These are phyloP conservation scores for Monosporascus sp. DNA, from an alignment of 2,329 filamentous ascomycete species.

Conservation along the genomic window DNA sequence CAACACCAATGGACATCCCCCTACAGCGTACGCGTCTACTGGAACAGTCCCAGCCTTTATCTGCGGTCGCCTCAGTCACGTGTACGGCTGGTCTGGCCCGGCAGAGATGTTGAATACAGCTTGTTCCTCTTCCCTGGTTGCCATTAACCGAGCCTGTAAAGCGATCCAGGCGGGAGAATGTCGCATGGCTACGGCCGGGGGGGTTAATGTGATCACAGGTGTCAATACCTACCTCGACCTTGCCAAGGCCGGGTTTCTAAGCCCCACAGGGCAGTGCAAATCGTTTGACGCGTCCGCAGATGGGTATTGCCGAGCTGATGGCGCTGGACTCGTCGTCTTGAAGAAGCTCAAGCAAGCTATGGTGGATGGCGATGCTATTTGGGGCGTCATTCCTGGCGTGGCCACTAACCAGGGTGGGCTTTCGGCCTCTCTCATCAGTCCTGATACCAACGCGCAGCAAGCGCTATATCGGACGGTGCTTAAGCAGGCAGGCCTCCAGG, in stretches of 20 bases:
- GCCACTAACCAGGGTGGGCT: constrained; percentile 30
- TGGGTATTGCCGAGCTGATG: constrained; percentile 50
- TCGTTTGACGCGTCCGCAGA: constrained; percentile 42
- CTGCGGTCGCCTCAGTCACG: constrained; percentile 27
- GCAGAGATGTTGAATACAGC: constrained; percentile 30
- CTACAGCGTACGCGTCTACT: constrained; percentile 26
- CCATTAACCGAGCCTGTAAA: constrained; percentile 28
- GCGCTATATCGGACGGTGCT: constrained; percentile 24
- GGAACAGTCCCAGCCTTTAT: constrained; percentile 29
- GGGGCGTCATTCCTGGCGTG: constrained; percentile 34
- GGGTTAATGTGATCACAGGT: constrained; percentile 32
- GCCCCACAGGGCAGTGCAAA: constrained; percentile 40
- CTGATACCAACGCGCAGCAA: constrained; percentile 19
- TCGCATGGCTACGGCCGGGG: constrained; percentile 31
- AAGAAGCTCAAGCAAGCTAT: constrained; percentile 45
- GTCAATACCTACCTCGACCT: constrained; percentile 17
- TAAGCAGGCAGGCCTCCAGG: constrained; percentile 14
- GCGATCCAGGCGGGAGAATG: constrained; percentile 26
- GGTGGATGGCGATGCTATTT: constrained; percentile 43
- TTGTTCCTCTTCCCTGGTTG: constrained; percentile 30
- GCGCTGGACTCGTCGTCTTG: constrained; percentile 40
- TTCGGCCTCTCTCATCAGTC: constrained; percentile 21
- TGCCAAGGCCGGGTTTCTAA: constrained; percentile 32
- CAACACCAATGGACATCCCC: constrained; percentile 15
- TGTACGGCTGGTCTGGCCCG: constrained; percentile 31